Evolutionary conservation across 129 eudicot species (phyloP).

Genomic region (Saussurea involucrata): DNA sequence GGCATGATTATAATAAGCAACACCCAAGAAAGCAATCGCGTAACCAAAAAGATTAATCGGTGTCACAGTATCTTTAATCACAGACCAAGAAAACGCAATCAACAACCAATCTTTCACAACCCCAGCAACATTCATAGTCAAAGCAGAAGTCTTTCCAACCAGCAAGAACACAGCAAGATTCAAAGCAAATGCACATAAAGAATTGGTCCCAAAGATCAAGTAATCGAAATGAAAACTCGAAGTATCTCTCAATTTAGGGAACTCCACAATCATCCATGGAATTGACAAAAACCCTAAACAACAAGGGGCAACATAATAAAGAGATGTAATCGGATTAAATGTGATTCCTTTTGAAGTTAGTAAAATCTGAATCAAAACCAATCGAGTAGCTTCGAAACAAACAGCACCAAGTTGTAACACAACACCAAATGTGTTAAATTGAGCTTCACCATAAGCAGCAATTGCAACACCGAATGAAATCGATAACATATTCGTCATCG

Average conservation of each 20-base stretch:
- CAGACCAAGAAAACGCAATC: conserved; percentile 70
- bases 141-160: conserved; percentile 54
- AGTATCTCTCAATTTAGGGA: conserved; percentile 25
- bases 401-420: conserved; percentile 38
- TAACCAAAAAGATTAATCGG: conserved; percentile 49
- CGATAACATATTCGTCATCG: conserved; percentile 37
- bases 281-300: conserved; percentile 35
- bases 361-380: conserved; percentile 42
- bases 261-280: conserved; percentile 45
- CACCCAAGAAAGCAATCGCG: conserved; percentile 52
- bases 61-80: conserved; percentile 59
- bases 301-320: conserved; percentile 51
- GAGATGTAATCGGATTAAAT: conserved; percentile 39
- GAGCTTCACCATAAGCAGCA: conserved; percentile 52
- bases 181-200: conserved; percentile 41
- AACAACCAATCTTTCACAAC: conserved; percentile 57
- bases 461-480: conserved; percentile 46
- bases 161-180: conserved; percentile 51
- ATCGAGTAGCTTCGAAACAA: conserved; percentile 45
- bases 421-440: conserved; percentile 42
- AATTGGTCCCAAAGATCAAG: conserved; percentile 41
- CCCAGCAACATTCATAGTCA: conserved; percentile 58
- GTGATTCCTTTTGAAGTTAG: conserved; percentile 37
- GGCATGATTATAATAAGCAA: conserved; percentile 44
- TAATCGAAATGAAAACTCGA: conserved; percentile 46